These are phyloP conservation scores for Boletus bicolor DNA, from an alignment of 768 basidiomycete species.

Conservation along the genomic window DNA sequence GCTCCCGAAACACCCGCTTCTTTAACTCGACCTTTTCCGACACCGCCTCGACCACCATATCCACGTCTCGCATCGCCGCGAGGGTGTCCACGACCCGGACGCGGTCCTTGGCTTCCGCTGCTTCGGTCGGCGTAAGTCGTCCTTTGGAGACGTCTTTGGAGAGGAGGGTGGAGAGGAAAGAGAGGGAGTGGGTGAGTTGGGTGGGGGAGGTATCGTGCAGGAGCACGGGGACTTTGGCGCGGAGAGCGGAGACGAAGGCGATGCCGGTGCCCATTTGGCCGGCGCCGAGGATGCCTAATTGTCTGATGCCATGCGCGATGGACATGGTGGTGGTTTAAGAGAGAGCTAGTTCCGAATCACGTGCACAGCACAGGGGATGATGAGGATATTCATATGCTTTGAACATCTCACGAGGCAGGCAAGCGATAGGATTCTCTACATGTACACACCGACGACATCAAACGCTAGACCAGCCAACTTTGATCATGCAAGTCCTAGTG, in stretches of 20 bases:
- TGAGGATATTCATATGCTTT: no score
- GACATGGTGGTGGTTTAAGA: slow-evolving; percentile 25
- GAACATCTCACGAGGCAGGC: not conserved
- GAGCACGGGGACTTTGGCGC: slow-evolving; percentile 81
- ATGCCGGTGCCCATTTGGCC: slow-evolving; percentile 95
- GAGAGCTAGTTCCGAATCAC: slow-evolving; percentile 13
- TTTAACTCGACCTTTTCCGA: slow-evolving; percentile 83
- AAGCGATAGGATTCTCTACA: not conserved
- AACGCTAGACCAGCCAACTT: slow-evolving; percentile 18
- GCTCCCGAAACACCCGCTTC: slow-evolving; percentile 65
- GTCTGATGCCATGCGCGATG: slow-evolving; percentile 69
- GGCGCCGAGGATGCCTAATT: slow-evolving; percentile 75
- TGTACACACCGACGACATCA: slow-evolving; percentile 5
- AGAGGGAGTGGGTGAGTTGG: slow-evolving; percentile 71
- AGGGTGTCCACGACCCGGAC: slow-evolving; percentile 62
- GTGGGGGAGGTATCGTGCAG: slow-evolving; percentile 76
- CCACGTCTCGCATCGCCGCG: slow-evolving; percentile 67
- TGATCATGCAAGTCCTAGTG: slow-evolving; percentile 11
- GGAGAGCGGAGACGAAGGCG: slow-evolving; percentile 79
- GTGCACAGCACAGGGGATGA: slow-evolving; percentile 1
- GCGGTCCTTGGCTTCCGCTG: slow-evolving; percentile 68
- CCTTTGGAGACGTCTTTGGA: slow-evolving; percentile 89
- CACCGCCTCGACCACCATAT: slow-evolving; percentile 93
- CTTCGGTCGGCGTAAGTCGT: slow-evolving; percentile 61
- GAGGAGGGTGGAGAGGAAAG: slow-evolving; percentile 76